Evolutionary conservation across 2,329 filamentous ascomycete genomes (phyloP), one percentile per base, ranked within the genome.

Genomic region (Neophaeococcomyces mojaviensis): DNA sequence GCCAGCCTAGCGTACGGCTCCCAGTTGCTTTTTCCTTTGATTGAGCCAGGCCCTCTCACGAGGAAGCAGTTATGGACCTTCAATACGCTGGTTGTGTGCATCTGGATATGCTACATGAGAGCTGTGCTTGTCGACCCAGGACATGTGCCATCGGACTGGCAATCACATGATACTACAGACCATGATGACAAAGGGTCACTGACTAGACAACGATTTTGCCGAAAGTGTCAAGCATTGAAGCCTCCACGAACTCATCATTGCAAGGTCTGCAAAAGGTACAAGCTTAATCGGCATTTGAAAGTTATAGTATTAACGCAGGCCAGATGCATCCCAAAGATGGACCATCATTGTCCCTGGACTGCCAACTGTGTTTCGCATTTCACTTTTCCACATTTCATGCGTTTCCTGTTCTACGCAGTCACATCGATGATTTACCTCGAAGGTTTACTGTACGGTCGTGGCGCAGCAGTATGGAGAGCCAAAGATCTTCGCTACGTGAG

Each of bases 311-410:
- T 37, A 20, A 37, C 12, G 20, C 15, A n/a, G 5, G 7, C 32
- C 44, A 78, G 76, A 63, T 80, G 78, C 55, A 74, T 81, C 40
- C 76, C 76, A 1, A 81, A 79, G 61, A 81, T 81, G 78, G 78
- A 81, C 59, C 78, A 81, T 58, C 79, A 83, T 59, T 83, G 79
- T 58, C 77, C 79, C 5, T 83, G 79, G 79, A 82, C 78, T 19
- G 68, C 65, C 28, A 82, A 82, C 56, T 83, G 79, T 56, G 78
- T 83, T 44, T 82, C 79, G 34, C 74, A 82, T 61, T 75, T 74
- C 53, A 82, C 78, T 0, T 76, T 81, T 49, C 79, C 79, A 1
- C 79, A 82, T 58, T 83, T 82, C 59, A 61, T 81, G 13, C 78
- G 79, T 18, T 82, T 82, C 58, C 61, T 83, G 34, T 69, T 76